These are phyloP conservation scores for Cytidiella melzeri DNA, from an alignment of 768 basidiomycete genomes.

Conservation along the genomic window DNA sequence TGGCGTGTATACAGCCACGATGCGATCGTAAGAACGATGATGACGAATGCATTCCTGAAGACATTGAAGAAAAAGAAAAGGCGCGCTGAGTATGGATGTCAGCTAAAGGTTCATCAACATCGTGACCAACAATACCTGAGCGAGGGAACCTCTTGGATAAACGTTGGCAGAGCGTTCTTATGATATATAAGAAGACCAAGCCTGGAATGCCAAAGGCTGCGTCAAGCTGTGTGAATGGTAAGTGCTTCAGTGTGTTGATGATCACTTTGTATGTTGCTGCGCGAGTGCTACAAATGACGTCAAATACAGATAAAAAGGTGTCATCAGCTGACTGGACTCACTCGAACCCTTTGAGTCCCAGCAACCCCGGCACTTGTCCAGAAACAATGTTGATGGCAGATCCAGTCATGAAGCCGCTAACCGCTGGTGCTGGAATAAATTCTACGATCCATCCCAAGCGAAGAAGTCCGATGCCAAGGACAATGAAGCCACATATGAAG, in stretches of 20 bases:
- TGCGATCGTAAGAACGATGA: constrained; percentile 79
- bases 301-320: background rate
- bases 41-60: constrained; percentile 77
- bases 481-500: constrained; percentile 85
- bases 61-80: constrained; percentile 72
- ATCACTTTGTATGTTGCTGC: constrained; percentile 79
- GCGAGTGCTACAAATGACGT: constrained; percentile 56
- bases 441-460: constrained; percentile 93
- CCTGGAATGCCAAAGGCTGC: constrained; percentile 86
- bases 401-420: constrained; percentile 92
- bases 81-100: constrained; percentile 37
- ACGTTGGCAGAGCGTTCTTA: constrained; percentile 51
- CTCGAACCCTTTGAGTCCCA: constrained; percentile 85
- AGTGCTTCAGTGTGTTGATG: constrained; percentile 84
- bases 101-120: background rate
- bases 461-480: constrained; percentile 81
- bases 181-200: constrained; percentile 60
- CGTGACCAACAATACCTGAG: constrained; percentile 33
- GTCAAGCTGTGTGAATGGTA: constrained; percentile 63
- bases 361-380: constrained; percentile 80
- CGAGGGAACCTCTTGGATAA: constrained; percentile 55
- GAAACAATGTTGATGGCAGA: constrained; percentile 85
- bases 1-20: constrained; percentile 78
- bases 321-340: constrained; percentile 28
- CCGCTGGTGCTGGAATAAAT: constrained; percentile 81